Evolutionary conservation across 805 yeast species (phyloP).

Genomic region (Phaffomyces opuntiae): DNA sequence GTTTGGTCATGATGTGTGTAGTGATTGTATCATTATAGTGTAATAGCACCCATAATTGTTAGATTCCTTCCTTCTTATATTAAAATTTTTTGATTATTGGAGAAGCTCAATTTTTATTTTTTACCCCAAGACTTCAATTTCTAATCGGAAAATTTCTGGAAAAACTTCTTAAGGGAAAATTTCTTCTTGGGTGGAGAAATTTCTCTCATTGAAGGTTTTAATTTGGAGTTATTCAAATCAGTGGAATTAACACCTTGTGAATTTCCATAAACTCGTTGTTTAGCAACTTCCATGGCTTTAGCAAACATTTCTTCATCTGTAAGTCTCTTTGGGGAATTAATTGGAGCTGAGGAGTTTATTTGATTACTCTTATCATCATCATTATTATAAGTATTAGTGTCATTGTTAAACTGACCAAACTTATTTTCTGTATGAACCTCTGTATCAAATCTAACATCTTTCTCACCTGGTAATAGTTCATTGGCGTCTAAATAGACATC

Average conservation of each 20-base stretch:
- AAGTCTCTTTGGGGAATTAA: background rate
- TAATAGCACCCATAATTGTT: no score
- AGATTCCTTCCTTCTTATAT: no score
- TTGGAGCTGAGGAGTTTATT: background rate
- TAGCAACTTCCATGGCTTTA: constrained; percentile 8
- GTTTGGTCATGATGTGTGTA: background rate
- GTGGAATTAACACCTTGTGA: background rate
- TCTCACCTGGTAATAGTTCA: constrained; percentile 12
- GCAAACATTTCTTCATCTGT: constrained; percentile 27
- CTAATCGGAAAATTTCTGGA: constrained; percentile 2
- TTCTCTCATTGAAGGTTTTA: background rate
- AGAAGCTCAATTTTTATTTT: no score
- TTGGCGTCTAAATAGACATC: constrained; percentile 20
- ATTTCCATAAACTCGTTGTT: constrained; percentile 8
- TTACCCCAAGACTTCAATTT: background rate
- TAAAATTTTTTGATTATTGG: no score
- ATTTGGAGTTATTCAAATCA: background rate
- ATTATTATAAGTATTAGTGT: no score
- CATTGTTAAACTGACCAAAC: no score
- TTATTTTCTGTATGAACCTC: no score
- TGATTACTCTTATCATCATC: background rate
- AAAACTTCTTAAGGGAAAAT: constrained; percentile 4
- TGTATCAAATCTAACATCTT: background rate
- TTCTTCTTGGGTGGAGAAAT: background rate
- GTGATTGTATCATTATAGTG: no score